These are phyloP conservation scores for Diatrype stigma DNA, from an alignment of 2,329 filamentous ascomycete genomes.

Conservation along the genomic window DNA sequence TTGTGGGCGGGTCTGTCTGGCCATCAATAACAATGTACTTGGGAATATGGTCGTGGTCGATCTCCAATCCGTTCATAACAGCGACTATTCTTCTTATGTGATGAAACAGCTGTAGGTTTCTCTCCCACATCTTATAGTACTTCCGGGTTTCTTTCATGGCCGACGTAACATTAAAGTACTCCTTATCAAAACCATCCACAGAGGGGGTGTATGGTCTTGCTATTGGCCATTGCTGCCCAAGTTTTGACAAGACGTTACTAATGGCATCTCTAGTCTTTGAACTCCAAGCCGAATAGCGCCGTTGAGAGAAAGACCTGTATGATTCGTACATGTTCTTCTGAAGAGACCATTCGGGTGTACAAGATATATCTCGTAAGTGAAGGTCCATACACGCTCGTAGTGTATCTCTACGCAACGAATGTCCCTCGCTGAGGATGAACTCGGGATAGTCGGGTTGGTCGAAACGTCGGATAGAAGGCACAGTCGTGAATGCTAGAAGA, in stretches of 20 bases:
- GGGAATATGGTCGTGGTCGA: neutral
- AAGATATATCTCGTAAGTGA: neutral
- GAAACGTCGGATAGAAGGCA: conserved; percentile 9
- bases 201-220: neutral
- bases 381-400: neutral
- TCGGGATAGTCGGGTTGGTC: conserved; percentile 1
- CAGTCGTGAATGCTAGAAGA: conserved; percentile 26
- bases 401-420: neutral
- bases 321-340: neutral
- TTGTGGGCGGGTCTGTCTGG: neutral
- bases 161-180: neutral
- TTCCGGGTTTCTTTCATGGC: neutral
- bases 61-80: neutral
- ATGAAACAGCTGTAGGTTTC: neutral
- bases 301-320: neutral
- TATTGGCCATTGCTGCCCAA: conserved; percentile 1
- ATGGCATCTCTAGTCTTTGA: neutral
- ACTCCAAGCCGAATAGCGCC: neutral
- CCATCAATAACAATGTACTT: neutral
- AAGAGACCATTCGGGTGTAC: neutral
- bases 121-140: neutral
- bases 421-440: conserved; percentile 13
- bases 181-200: neutral
- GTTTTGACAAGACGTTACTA: neutral
- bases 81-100: neutral